Evolutionary conservation across 805 yeast species (phyloP), one percentile per base, ranked within the genome.

Genomic region (Candida boidinii): DNA sequence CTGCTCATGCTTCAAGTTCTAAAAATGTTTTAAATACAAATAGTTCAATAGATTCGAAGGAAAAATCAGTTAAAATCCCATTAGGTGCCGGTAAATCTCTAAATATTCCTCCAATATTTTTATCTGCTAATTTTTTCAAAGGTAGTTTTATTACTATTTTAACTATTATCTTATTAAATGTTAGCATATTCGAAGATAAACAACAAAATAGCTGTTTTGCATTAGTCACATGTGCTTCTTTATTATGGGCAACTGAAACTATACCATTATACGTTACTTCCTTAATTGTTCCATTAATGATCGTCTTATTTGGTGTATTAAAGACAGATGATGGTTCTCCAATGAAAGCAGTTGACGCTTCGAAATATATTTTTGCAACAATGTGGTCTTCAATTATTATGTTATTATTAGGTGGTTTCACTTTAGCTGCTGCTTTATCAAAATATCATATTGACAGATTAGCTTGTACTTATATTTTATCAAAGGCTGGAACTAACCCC

Each of bases 371-470:
- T 33, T 73, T 92, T 41, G 66, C 85, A 2, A 65, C 87, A 14
- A 90, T 90, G 97, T 90, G 96, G 96, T 78, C 88, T 7, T 85
- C 96, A 2, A 94, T 87, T 12, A 85, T 92, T 41, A 76, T 88
- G 82, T 63, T 90, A 25, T 63, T 90, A 32, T 60, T 90, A 9
- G 97, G 97, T 42, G 98, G 98, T 1, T 90, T 90, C 58, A 80
- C 96, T 0, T 62, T 90, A 36, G 97, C 98, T 10, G 96, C 95
- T 12, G 96, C 95, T 0, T 64, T 90, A 36, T 85, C 95, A 29
- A 90, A 88, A 58, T 85, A 83, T 60, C 80, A 86, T 50, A 74
- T 90, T 38, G 96, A 96, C 34, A 86, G 82, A 51, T 69, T 80
- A 17, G 65, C 88, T 19, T 87, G 96, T 5, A 84, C 95, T 0